Base-by-base conservation (phyloP, 2,329 filamentous ascomycete genomes). In the Xylariaceae sp. region DNA sequence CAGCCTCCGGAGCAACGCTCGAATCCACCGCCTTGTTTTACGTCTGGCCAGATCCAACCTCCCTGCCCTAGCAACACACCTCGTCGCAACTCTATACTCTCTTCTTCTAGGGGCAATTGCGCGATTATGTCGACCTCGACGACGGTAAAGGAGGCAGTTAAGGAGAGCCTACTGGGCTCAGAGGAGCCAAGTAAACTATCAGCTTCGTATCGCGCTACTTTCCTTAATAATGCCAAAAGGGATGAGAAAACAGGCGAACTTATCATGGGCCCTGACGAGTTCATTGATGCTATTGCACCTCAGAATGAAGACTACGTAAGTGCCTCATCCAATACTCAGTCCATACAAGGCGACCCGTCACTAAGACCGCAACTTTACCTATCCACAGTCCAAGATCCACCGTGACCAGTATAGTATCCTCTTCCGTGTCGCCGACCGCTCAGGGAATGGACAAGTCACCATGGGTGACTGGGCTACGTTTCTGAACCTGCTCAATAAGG, bases 401-500 rank as follows among this genome's bases (percentile, higher is more conserved):
- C 87, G 93, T 64, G 89, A 96, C 65, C 94, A 97, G 73, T 99
- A 97, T 75, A 87, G 87, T 46, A 89, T 99, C 68, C 88, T 99
- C 41, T 99, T 99, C 75, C 80, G 81, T 60, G 89, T 99, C 53
- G 94, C 94, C 65, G 94, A 99, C 74, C 85, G 90, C 65, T 84
- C 84, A 61, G 82, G 80, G 62, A 79, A 79, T 37, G 92, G 92
- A 59, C 86, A 83, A 64, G 80, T 99, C 64, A 89, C 78, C 64
- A 77, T 97, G 49, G 79, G 85, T 55, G 94, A 99, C 76, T 99
- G 93, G 92, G 86, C 83, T 40, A 88, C 89, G 60, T 99, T 97
- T 74, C 91, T 97, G 77, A 95, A 96, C 77, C 83, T 99, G 59
- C 86, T 99, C 54, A 81, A 82, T 64, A 97, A 97, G 76, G 89